Evolutionary conservation across 805 yeast species (phyloP), one percentile per base, ranked within the genome.

Genomic region (Barnettozyma sucrosica): DNA sequence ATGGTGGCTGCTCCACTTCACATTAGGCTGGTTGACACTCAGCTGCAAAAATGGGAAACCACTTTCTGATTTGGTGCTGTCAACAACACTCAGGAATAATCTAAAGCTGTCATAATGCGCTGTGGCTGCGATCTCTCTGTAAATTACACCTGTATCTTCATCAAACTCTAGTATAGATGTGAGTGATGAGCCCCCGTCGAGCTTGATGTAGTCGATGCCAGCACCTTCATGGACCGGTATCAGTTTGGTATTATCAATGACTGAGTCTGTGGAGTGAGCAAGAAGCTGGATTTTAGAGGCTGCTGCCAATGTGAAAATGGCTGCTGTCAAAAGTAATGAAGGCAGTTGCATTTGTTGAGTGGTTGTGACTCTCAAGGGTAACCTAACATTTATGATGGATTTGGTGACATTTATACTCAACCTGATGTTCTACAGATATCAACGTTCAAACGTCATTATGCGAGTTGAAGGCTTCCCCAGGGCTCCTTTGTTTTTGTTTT

Each of bases 1-100:
- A 44, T 53, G 46, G 6, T 21, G 24, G n/a, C 24, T 21, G 19
- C 36, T 28, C 58, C 58, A 56, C 4, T 28, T 34, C 24, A 47
- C 43, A 28, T 51, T 41, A 32, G 49, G 50, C 11, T n/a, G 45
- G 6, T 9, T 18, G 14, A 39, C 53, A n/a, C 51, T 32, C 18
- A 53, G 30, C 33, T 51, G 48, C 41, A 56, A 43, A 38, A 33
- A 43, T 43, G 61, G 61, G 46, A 38, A 56, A 3, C 47, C 51
- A 14, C 23, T 44, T 26, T 26, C 13, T 11, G 30, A 6, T 26
- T 4, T 10, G 30, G 26, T 25, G 39, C 33, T 33, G 13, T 45
- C 36, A 25, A 41, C 32, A n/a, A 47, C 30, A 21, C 41, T 43
- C 44, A 33, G 11, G 36, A 13, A 33, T 19, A 33, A 18, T 13